Evolutionary conservation across 345 rosid species (phyloP).

Genomic region (Mangifera indica): DNA sequence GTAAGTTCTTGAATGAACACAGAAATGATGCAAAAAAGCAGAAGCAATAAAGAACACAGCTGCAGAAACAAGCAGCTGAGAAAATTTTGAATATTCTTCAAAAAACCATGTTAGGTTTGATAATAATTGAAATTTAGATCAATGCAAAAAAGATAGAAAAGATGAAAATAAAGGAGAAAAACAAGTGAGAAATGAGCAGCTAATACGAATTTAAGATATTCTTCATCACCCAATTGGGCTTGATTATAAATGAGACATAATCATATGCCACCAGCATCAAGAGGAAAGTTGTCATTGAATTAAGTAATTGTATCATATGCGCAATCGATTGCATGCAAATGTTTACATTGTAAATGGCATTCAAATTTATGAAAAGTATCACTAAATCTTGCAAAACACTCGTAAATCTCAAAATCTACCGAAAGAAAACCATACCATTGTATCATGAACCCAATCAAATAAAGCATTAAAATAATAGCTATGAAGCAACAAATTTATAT

Average conservation of each 20-base stretch:
- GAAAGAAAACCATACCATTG: background rate
- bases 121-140: no score
- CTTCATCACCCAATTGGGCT: background rate
- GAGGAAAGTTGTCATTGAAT: background rate
- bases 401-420: background rate
- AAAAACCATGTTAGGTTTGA: no score
- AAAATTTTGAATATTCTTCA: no score
- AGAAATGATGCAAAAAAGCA: background rate
- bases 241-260: background rate
- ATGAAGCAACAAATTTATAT: constrained; percentile 11
- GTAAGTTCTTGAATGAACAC: background rate
- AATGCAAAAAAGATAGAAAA: no score
- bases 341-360: background rate
- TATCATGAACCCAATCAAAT: background rate
- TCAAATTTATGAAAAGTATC: background rate
- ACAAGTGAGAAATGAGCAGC: background rate
- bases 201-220: background rate
- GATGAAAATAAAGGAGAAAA: background rate
- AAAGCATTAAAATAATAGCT: background rate
- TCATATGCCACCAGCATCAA: background rate
- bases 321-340: no score
- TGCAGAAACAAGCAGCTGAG: no score
- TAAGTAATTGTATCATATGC: no score
- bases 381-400: background rate
- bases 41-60: no score